Percentiles rank a stretch among this genome's conserved stretches.
These are phyloP conservation scores for Triticum dicoccoides DNA, from an alignment of 176 grass and related monocot species.

Conservation along the genomic window DNA sequence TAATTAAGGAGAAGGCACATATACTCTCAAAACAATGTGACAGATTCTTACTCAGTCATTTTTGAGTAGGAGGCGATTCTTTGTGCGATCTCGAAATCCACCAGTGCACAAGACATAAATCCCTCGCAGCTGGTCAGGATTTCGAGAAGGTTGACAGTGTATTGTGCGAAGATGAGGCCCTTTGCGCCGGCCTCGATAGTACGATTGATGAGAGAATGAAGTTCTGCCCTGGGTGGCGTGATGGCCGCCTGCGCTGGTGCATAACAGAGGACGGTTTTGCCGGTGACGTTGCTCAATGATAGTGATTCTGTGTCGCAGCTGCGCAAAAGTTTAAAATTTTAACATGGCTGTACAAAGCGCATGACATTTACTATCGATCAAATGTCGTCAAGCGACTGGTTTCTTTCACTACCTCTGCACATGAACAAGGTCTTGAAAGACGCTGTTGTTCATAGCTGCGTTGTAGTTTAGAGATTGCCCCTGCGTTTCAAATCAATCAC, in stretches of 20 bases:
- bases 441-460: background rate
- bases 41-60: background rate
- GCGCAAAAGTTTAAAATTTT: background rate
- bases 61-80: background rate
- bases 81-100: constrained; percentile 4
- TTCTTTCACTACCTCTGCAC: background rate
- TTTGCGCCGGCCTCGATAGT: background rate
- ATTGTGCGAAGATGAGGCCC: constrained; percentile 27
- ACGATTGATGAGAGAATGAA: rapidly evolving
- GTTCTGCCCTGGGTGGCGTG: background rate
- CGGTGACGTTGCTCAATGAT: background rate
- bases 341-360: too few species aligned
- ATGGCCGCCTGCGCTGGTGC: background rate
- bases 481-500: background rate
- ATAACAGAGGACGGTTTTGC: constrained; percentile 27
- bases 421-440: constrained; percentile 10
- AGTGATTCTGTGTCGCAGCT: background rate
- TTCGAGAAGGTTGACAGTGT: background rate
- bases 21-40: background rate
- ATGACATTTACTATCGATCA: background rate
- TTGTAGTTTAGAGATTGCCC: constrained; percentile 45
- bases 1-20: background rate
- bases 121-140: background rate
- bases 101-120: background rate
- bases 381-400: background rate